Conservation (phyloP, 2,329 filamentous ascomycete species). For the Hortaea sp. region DNA sequence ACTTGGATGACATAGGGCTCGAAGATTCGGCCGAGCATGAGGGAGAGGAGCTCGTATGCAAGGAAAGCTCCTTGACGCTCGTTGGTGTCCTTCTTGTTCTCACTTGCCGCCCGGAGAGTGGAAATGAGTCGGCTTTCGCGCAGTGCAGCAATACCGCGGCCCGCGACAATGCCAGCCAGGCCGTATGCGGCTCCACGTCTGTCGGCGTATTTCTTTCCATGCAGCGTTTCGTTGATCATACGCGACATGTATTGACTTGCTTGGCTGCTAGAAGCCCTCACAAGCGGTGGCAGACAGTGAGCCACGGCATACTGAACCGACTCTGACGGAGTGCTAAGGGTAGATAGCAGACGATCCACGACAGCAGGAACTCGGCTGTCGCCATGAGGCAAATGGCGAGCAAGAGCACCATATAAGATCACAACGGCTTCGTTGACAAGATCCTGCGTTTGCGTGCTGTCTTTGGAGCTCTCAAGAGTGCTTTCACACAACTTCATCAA, state of each 20-base stretch:
- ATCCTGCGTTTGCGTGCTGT: slow-evolving; percentile 70
- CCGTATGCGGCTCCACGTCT: slow-evolving; percentile 92
- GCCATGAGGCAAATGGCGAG: slow-evolving; percentile 73
- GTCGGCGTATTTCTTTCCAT: slow-evolving; percentile 82
- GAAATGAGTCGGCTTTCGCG: slow-evolving; percentile 80
- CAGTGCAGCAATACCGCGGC: slow-evolving; percentile 73
- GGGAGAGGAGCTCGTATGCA: slow-evolving; percentile 81
- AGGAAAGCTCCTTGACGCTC: slow-evolving; percentile 82
- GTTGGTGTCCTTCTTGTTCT: slow-evolving; percentile 88
- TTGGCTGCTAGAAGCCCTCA: slow-evolving; percentile 69
- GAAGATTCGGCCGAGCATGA: slow-evolving; percentile 76
- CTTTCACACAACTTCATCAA: slow-evolving; percentile 88
- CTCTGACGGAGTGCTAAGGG: slow-evolving; percentile 88
- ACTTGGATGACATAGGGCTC: slow-evolving; percentile 96
- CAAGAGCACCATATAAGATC: slow-evolving; percentile 90
- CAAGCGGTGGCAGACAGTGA: slow-evolving; percentile 83
- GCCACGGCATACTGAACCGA: slow-evolving; percentile 95
- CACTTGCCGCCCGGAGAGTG: slow-evolving; percentile 68
- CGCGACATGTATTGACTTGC: slow-evolving; percentile 70
- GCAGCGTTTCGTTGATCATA: slow-evolving; percentile 71
- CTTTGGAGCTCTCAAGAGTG: slow-evolving; percentile 76
- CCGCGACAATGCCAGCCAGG: slow-evolving; percentile 77
- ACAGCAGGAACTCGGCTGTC: slow-evolving; percentile 82
- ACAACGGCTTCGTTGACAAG: slow-evolving; percentile 94
- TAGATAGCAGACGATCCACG: slow-evolving; percentile 73